Evolutionary conservation across 2,329 filamentous ascomycete genomes (phyloP).

Genomic region (Raffaelea ambrosiae): DNA sequence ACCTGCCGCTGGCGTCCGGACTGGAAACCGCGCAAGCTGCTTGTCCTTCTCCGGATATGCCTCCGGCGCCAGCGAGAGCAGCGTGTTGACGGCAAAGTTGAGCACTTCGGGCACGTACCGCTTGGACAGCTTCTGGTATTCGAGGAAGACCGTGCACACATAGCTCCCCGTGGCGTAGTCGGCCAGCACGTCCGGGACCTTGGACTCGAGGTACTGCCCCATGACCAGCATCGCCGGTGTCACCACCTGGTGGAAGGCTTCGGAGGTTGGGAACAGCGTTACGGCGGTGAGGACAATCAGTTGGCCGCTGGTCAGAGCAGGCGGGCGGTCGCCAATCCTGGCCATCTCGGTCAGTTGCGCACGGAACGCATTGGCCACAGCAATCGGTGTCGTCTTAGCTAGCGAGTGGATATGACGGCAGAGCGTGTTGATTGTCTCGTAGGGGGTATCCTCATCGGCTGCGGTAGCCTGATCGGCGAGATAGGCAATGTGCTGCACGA

Average conservation of each 20-base stretch:
- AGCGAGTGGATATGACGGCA: slow-evolving; percentile 90
- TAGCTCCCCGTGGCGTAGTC: slow-evolving; percentile 71
- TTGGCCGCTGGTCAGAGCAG: slow-evolving; percentile 57
- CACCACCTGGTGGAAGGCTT: slow-evolving; percentile 93
- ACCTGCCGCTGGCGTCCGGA: slow-evolving; percentile 1
- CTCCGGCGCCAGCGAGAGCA: slow-evolving; percentile 56
- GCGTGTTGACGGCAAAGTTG: slow-evolving; percentile 68
- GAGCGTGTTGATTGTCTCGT: slow-evolving; percentile 50
- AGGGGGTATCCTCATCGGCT: background rate
- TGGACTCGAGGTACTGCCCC: slow-evolving; percentile 73
- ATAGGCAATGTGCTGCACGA: slow-evolving; percentile 55
- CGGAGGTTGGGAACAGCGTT: slow-evolving; percentile 84
- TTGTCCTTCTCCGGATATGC: slow-evolving; percentile 25
- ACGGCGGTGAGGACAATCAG: slow-evolving; percentile 77
- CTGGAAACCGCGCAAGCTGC: background rate
- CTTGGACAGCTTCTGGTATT: slow-evolving; percentile 78
- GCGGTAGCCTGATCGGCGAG: slow-evolving; percentile 37
- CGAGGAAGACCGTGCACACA: slow-evolving; percentile 66
- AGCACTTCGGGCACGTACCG: slow-evolving; percentile 84
- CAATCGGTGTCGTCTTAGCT: slow-evolving; percentile 73
- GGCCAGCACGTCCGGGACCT: slow-evolving; percentile 52
- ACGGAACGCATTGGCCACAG: slow-evolving; percentile 71
- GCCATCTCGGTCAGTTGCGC: slow-evolving; percentile 55
- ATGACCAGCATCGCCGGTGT: slow-evolving; percentile 87
- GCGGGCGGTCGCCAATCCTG: slow-evolving; percentile 28